phyloP scores from a whole-genome alignment of 345 rosid genomes.

The Eucalyptus pauciflora region DNA sequence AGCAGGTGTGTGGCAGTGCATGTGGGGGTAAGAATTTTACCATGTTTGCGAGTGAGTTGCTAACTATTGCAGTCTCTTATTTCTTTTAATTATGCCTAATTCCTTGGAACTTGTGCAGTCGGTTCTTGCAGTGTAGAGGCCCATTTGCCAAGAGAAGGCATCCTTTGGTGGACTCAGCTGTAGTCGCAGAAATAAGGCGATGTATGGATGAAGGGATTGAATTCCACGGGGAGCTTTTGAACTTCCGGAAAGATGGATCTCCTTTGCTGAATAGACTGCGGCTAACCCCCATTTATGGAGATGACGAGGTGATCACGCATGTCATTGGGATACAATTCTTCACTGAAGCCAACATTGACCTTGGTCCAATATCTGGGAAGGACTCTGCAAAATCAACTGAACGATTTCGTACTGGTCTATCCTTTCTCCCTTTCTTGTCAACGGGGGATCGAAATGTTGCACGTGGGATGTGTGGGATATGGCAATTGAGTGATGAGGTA shows the following conservation, averaged over 20 bases:
- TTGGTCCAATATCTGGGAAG: slow-evolving; percentile 61
- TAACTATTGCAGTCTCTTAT: background rate
- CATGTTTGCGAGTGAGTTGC: background rate
- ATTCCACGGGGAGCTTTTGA: slow-evolving; percentile 80
- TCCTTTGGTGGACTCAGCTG: slow-evolving; percentile 63
- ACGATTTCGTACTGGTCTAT: slow-evolving; percentile 18
- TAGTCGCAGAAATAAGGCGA: slow-evolving; percentile 67
- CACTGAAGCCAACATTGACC: slow-evolving; percentile 71
- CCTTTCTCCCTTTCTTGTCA: slow-evolving; percentile 17
- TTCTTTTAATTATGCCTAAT: slow-evolving; percentile 2
- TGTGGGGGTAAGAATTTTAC: background rate
- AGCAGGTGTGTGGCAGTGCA: background rate
- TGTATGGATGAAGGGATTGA: slow-evolving; percentile 79
- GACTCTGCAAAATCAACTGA: slow-evolving; percentile 35
- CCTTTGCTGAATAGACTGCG: slow-evolving; percentile 70
- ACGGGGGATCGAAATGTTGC: slow-evolving; percentile 46
- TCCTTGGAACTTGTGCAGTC: slow-evolving; percentile 28
- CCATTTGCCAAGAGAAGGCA: slow-evolving; percentile 93
- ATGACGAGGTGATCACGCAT: slow-evolving; percentile 66
- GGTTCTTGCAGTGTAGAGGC: slow-evolving; percentile 87
- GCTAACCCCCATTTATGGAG: slow-evolving; percentile 79
- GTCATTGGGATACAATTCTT: slow-evolving; percentile 83
- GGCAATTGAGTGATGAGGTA: slow-evolving; percentile 73
- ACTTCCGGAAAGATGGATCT: slow-evolving; percentile 81
- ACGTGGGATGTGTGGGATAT: slow-evolving; percentile 57